Evolutionary conservation across 352 stramenopile species (phyloP).

Genomic region (Phytopythium aichiense): DNA sequence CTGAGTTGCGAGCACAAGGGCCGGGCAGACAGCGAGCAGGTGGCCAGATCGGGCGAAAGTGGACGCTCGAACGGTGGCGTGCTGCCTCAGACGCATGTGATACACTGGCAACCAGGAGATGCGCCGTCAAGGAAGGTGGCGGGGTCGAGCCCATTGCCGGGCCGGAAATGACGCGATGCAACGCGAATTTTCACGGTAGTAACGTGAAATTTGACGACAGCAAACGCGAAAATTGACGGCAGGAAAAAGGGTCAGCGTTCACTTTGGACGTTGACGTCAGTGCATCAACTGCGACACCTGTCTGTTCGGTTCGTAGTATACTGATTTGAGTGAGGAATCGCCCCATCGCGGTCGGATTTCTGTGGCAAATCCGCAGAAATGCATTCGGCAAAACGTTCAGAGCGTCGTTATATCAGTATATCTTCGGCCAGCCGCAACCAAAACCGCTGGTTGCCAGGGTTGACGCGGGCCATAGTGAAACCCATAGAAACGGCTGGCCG

Average conservation of each 20-base stretch:
- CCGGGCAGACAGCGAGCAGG: too few species aligned
- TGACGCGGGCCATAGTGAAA: not conserved
- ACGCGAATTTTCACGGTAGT: too few species aligned
- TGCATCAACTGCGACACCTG: not conserved
- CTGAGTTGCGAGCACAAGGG: not conserved
- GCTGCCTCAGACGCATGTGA: too few species aligned
- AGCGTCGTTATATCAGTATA: not conserved
- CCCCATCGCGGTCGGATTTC: not conserved
- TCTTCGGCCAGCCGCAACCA: not conserved
- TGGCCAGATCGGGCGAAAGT: not conserved
- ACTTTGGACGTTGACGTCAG: not conserved
- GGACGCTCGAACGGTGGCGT: too few species aligned
- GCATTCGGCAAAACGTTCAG: not conserved
- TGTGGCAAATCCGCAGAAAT: too few species aligned
- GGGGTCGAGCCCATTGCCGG: too few species aligned
- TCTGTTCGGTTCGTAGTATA: not conserved
- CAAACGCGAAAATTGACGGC: not conserved
- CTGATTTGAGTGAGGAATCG: not conserved
- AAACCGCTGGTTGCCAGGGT: not conserved
- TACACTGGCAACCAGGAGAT: too few species aligned
- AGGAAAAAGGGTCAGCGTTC: not conserved
- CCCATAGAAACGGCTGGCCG: not conserved
- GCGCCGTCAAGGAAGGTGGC: too few species aligned
- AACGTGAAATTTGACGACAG: not conserved
- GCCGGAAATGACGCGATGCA: not conserved